A percentile compares a stretch with the other conserved stretches of the same genome.
phyloP scores from a whole-genome alignment of 192 early-diverging fungal genomes.

The Linnemannia elongata region DNA sequence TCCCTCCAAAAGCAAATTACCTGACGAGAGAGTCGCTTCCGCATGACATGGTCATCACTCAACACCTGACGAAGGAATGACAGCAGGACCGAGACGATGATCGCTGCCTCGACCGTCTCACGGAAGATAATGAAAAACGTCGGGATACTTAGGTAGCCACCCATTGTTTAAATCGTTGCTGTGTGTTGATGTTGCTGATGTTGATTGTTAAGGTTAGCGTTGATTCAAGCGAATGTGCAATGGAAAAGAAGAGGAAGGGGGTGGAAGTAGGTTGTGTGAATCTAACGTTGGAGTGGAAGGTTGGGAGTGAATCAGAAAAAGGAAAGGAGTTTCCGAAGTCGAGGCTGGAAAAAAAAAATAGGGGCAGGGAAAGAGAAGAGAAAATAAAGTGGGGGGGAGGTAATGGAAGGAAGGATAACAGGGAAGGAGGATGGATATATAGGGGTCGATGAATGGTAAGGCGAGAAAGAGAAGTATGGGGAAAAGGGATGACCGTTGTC shows the following conservation, averaged over 20 bases:
- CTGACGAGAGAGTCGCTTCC: slow-evolving; percentile 29
- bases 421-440: too few species aligned
- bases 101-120: slow-evolving; percentile 87
- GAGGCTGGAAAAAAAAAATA: not conserved
- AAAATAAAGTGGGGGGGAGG: not conserved
- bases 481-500: too few species aligned
- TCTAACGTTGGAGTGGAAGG: not conserved
- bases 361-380: not conserved
- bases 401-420: not conserved
- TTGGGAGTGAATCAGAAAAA: not conserved
- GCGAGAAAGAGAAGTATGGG: too few species aligned
- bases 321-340: not conserved
- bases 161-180: not conserved
- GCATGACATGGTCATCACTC: slow-evolving; percentile 16
- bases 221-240: not conserved
- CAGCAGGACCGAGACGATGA: slow-evolving; percentile 86
- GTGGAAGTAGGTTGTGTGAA: not conserved
- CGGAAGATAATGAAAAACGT: slow-evolving; percentile 82
- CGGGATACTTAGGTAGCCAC: slow-evolving; percentile 53
- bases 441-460: too few species aligned
- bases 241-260: not conserved
- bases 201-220: not conserved
- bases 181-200: not conserved
- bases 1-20: not conserved
- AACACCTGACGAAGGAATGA: slow-evolving; percentile 64